These are phyloP conservation scores for Saprolegnia diclina DNA, from an alignment of 352 stramenopile species.

Conservation along the genomic window DNA sequence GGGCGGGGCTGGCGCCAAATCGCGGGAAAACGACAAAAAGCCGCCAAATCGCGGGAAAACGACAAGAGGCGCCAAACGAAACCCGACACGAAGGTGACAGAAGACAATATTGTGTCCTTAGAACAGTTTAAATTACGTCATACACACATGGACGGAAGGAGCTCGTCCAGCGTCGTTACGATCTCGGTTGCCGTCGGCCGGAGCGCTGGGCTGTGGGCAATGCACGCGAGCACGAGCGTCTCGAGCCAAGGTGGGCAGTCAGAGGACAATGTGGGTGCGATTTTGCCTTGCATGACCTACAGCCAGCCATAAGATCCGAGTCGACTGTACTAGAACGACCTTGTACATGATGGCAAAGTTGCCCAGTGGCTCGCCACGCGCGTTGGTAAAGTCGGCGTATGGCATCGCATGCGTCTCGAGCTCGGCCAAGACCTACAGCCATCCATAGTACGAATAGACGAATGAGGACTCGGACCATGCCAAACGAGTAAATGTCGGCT, in stretches of 20 bases:
- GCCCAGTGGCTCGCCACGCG: conserved; percentile 10
- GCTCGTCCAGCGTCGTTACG: too few relatives aligned
- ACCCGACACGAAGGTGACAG: too few relatives aligned
- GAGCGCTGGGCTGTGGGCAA: too few relatives aligned
- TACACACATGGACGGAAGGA: too few relatives aligned
- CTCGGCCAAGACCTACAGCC: conserved; percentile 14
- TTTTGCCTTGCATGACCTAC: conserved; percentile 24
- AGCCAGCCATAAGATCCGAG: neutral
- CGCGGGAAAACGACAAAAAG: too few relatives aligned
- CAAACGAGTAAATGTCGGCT: conserved; percentile 27
- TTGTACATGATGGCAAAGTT: conserved; percentile 29
- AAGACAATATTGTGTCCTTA: too few relatives aligned
- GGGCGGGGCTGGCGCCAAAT: too few relatives aligned
- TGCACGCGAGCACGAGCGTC: conserved; percentile 13
- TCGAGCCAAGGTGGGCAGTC: conserved; percentile 21
- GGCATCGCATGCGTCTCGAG: conserved; percentile 22
- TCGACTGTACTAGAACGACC: neutral
- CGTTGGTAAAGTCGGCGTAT: conserved; percentile 16
- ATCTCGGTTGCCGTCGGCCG: conserved; percentile 22
- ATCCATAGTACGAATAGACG: too few relatives aligned
- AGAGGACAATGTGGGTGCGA: conserved; percentile 12
- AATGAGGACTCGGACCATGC: conserved; percentile 7
- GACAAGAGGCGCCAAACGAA: too few relatives aligned
- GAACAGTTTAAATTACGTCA: too few relatives aligned
- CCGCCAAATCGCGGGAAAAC: too few relatives aligned